Base-by-base conservation (phyloP, 2,329 filamentous ascomycete genomes). In the Acarospora socialis region DNA sequence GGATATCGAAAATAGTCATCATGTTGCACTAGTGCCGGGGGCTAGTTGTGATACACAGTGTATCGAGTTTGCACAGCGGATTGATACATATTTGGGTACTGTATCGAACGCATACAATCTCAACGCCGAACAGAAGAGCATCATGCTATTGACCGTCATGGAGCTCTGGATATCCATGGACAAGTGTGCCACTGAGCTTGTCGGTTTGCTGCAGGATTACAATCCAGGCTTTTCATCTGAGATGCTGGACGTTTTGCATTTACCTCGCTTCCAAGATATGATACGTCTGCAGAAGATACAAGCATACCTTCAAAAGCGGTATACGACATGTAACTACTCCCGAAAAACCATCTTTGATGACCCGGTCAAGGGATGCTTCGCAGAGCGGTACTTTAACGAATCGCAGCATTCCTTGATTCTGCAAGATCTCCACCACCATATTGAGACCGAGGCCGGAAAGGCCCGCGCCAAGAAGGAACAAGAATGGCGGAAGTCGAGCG, bases 91-190 rank as follows among this genome's bases (percentile, higher is more conserved):
- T 31, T 37, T 63, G 0, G 21, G 43, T 0, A 30, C 39, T 2
- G 52, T 59, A 2, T 39, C 46, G 0, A 40, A 52, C 0, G 43
- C 50, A 1, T 71, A 68, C 37, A 42, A 57, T 1, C 36, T 43
- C 3, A 59, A 66, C 35, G 55, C 62, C 0, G 64, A 68, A 29
- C 57, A 66, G 15, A 63, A 60, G 40, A 73, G 70, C 17, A 35
- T 50, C 1, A 59, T 68, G 42, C 48, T 77, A 0, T 54, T 80
- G 1, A 59, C 53, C 5, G 25, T 71, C 0, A 61, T 78, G 44
- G 64, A 70, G 30, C 40, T 74, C 0, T 81, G 73, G 74, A 46
- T 66, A 3, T 43, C 47, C 1, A 60, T 77, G 46, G 76, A 81
- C 38, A 43, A 52, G 7, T 48, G 45, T n/a, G 63, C 65, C 0